Conservation (phyloP, 2,329 filamentous ascomycete genomes). For the Trichoderma sp. region DNA sequence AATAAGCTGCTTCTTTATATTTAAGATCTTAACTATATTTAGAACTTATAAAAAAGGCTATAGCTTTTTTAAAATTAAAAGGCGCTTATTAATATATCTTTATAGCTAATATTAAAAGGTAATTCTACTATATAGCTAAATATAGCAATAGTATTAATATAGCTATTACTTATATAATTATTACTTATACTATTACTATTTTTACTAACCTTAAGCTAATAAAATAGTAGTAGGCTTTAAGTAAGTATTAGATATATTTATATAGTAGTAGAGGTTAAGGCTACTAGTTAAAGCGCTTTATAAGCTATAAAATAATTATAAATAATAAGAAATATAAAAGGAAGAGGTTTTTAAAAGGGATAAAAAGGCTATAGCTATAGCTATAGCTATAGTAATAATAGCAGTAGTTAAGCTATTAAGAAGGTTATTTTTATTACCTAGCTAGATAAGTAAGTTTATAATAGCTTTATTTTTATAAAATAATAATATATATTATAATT, state of each 20-base stretch:
- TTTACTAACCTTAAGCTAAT: neutral
- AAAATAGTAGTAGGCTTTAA: slow-evolving; percentile 4
- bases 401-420: too few relatives aligned
- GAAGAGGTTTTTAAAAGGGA: neutral
- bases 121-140: neutral
- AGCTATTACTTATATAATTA: neutral
- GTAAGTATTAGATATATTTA: slow-evolving; percentile 15
- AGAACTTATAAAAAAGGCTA: neutral
- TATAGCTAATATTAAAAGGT: neutral
- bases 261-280: neutral
- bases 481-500: too few relatives aligned
- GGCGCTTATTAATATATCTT: neutral
- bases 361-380: neutral
- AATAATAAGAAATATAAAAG: neutral
- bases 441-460: too few relatives aligned
- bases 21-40: neutral
- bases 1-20: too few relatives aligned
- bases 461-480: neutral
- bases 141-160: neutral
- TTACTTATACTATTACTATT: neutral
- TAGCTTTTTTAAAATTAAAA: neutral
- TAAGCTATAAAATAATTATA: neutral
- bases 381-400: neutral
- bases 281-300: neutral
- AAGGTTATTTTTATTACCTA: too few relatives aligned